Evolutionary conservation across 169 alveolate species (phyloP).

Genomic region (Plasmodium cynomolgi): DNA sequence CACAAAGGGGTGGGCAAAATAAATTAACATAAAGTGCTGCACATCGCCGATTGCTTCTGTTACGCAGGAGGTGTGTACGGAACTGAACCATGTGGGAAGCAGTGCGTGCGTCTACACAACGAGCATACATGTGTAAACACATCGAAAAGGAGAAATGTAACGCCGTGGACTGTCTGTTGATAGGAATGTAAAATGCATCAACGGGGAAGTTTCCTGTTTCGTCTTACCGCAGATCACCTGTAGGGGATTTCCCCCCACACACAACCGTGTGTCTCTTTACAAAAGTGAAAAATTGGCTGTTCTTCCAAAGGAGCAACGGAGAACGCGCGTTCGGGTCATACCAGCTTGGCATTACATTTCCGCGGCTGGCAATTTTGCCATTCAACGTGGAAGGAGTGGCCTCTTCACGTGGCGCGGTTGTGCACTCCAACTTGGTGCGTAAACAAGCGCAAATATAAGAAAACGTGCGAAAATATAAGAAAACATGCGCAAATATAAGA

Average conservation of each 20-base stretch:
- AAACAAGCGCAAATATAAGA: too few species aligned
- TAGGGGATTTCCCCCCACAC: neutral
- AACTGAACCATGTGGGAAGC: neutral
- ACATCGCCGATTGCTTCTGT: neutral
- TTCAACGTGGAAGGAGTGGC: too few species aligned
- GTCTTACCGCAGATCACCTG: neutral
- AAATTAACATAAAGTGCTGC: neutral
- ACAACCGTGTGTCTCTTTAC: neutral
- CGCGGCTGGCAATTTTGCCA: too few species aligned
- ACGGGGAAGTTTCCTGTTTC: neutral
- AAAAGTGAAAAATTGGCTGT: neutral
- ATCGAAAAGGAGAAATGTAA: neutral
- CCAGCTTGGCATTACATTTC: too few species aligned
- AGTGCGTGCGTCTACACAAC: neutral
- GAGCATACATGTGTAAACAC: neutral
- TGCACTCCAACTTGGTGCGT: too few species aligned
- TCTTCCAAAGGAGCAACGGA: neutral
- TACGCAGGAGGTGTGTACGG: too few species aligned
- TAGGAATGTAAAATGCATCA: neutral
- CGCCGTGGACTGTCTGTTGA: neutral
- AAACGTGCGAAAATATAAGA: too few species aligned
- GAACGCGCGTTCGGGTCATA: neutral
- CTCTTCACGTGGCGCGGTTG: too few species aligned
- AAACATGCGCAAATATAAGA: too few species aligned
- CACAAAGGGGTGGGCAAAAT: neutral